phyloP scores from a whole-genome alignment of 495 filamentous ascomycete species.

The Thozetella sp. region DNA sequence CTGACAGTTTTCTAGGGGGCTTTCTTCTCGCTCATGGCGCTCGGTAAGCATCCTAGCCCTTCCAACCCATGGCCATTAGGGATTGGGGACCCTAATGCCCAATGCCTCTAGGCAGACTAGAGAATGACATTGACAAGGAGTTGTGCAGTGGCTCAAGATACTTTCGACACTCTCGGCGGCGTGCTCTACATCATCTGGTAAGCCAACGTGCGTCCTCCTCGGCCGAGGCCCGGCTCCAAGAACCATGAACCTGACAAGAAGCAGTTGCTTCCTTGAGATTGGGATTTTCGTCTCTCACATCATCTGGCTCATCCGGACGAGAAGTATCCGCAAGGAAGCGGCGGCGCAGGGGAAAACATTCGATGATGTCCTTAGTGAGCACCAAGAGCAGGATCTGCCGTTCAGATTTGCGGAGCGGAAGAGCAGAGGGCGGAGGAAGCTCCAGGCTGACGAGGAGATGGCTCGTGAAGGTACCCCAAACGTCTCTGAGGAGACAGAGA shows the following conservation, averaged over 20 bases:
- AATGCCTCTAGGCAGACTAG: neutral
- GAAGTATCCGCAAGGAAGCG: constrained; percentile 58
- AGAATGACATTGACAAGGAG: neutral
- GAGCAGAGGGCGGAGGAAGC: neutral
- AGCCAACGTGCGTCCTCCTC: constrained; percentile 15
- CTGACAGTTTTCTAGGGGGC: constrained; percentile 54
- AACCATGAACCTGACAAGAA: neutral
- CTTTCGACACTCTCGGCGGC: constrained; percentile 71
- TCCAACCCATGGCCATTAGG: neutral
- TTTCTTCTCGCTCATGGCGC: constrained; percentile 73
- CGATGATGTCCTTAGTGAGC: constrained; percentile 59
- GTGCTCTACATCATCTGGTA: constrained; percentile 71
- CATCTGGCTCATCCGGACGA: constrained; percentile 67
- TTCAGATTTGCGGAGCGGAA: constrained; percentile 45
- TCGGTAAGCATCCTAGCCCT: constrained; percentile 44
- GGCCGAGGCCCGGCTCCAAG: neutral
- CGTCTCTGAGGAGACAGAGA: neutral
- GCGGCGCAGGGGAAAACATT: constrained; percentile 59
- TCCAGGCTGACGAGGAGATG: neutral
- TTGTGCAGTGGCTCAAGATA: constrained; percentile 59
- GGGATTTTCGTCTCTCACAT: constrained; percentile 72
- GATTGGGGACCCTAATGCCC: neutral
- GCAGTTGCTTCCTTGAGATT: constrained; percentile 62
- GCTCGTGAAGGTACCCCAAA: neutral
- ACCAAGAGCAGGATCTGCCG: constrained; percentile 26